These are phyloP conservation scores for Tolypocladium nubicola DNA, from an alignment of 2,329 filamentous ascomycete species.

Conservation along the genomic window DNA sequence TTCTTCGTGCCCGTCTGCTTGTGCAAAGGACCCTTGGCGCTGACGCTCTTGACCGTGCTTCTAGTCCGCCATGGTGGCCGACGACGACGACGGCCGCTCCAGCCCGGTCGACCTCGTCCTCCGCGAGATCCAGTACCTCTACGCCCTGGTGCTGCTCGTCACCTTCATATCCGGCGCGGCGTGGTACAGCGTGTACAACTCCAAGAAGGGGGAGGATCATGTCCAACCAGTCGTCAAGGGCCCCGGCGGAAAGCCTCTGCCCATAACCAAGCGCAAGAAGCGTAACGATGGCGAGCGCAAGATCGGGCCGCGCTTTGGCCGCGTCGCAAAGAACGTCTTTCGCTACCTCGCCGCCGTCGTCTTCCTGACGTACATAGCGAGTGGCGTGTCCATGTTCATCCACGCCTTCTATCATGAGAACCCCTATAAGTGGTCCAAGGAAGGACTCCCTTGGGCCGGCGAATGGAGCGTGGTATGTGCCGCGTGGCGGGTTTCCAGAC, in stretches of 20 bases:
- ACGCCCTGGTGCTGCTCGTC: conserved; percentile 40
- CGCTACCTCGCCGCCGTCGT: conserved; percentile 62
- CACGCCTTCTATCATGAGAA: conserved; percentile 52
- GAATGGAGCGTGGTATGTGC: conserved; percentile 61
- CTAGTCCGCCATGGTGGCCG: conserved; percentile 24
- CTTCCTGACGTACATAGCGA: conserved; percentile 64
- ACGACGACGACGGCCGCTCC: conserved; percentile 16
- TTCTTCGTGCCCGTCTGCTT: background rate
- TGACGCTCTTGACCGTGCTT: background rate
- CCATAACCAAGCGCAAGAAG: conserved; percentile 50
- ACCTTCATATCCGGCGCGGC: conserved; percentile 40
- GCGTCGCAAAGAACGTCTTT: conserved; percentile 60
- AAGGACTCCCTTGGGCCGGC: conserved; percentile 60
- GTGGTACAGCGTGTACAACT: conserved; percentile 41
- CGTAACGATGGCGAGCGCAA: conserved; percentile 34
- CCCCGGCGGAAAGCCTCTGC: conserved; percentile 82
- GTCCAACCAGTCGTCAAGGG: conserved; percentile 47
- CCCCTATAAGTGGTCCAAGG: conserved; percentile 25
- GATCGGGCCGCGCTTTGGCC: conserved; percentile 46
- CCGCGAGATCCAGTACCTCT: conserved; percentile 37
- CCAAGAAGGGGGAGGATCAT: conserved; percentile 37
- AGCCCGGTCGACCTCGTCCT: conserved; percentile 30
- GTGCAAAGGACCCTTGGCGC: background rate
- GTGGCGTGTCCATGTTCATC: conserved; percentile 60
- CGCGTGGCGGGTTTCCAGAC: background rate